These are phyloP conservation scores for Noccaea caerulescens DNA, from an alignment of 345 rosid genomes.

Conservation along the genomic window DNA sequence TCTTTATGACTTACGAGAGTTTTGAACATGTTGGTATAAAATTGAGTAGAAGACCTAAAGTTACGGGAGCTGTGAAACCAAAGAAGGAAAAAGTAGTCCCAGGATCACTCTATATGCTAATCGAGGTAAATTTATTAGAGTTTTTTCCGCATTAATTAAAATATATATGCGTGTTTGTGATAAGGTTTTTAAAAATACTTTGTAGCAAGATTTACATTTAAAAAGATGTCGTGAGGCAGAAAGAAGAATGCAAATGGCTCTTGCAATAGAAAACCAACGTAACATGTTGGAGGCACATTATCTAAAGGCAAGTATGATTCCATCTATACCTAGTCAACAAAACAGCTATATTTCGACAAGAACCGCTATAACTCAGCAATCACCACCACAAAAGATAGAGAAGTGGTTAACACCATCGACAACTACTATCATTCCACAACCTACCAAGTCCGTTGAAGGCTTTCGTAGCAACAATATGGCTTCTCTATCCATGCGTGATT, in stretches of 20 bases:
- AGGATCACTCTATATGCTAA: constrained; percentile 39
- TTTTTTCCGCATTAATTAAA: background rate
- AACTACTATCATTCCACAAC: constrained; percentile 15
- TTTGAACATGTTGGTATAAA: constrained; percentile 19
- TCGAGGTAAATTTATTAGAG: constrained; percentile 17
- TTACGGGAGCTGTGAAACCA: constrained; percentile 7
- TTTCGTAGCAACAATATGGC: constrained; percentile 3
- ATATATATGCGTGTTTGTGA: background rate
- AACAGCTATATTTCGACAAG: background rate
- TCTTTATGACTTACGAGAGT: constrained; percentile 1
- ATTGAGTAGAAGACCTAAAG: constrained; percentile 31
- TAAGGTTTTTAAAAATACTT: background rate
- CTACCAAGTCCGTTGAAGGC: background rate
- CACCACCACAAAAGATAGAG: background rate
- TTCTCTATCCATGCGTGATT: constrained; percentile 17
- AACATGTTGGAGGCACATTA: constrained; percentile 24
- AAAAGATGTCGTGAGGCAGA: constrained; percentile 26
- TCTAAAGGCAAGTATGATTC: constrained; percentile 10
- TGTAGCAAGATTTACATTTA: constrained; percentile 27
- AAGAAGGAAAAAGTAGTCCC: constrained; percentile 31
- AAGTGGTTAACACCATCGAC: constrained; percentile 8
- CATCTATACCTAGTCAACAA: background rate
- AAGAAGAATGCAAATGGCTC: constrained; percentile 33
- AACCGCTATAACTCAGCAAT: background rate
- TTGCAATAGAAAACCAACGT: constrained; percentile 11